Evolutionary conservation across 148 eudicot species (phyloP).

Genomic region (Rhododendron williamsianum): DNA sequence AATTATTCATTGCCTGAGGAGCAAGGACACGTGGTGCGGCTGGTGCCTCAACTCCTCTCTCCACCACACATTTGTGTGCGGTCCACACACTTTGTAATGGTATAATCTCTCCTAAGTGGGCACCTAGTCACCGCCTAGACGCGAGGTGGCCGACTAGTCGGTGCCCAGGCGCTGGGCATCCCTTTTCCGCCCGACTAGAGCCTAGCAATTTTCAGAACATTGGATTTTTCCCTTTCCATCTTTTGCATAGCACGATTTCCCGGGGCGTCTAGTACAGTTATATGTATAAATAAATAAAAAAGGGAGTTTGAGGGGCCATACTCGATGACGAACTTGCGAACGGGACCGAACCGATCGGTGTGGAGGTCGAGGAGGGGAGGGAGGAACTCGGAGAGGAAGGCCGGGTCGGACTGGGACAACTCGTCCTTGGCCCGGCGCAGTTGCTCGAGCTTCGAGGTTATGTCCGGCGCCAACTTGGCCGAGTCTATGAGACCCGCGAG

Average conservation of each 20-base stretch:
- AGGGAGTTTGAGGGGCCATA: constrained; percentile 19
- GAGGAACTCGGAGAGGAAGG: constrained; percentile 38
- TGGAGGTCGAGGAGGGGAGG: constrained; percentile 42
- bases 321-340: constrained; percentile 57
- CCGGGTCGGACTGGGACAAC: constrained; percentile 20
- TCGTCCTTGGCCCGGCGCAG: constrained; percentile 37
- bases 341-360: constrained; percentile 57
- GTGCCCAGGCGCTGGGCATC: neutral
- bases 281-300: neutral
- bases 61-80: neutral
- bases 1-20: neutral
- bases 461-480: constrained; percentile 35
- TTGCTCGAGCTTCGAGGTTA: constrained; percentile 48
- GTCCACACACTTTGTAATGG: neutral
- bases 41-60: neutral
- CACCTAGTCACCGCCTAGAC: neutral
- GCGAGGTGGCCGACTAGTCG: neutral
- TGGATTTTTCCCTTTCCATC: neutral
- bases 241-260: neutral
- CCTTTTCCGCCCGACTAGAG: neutral
- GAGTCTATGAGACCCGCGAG: constrained; percentile 43
- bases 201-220: neutral
- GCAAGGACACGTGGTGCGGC: neutral
- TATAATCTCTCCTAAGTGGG: neutral
- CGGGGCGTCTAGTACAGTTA: neutral